phyloP scores from a whole-genome alignment of 495 filamentous ascomycete species.

The Platismatia glauca region DNA sequence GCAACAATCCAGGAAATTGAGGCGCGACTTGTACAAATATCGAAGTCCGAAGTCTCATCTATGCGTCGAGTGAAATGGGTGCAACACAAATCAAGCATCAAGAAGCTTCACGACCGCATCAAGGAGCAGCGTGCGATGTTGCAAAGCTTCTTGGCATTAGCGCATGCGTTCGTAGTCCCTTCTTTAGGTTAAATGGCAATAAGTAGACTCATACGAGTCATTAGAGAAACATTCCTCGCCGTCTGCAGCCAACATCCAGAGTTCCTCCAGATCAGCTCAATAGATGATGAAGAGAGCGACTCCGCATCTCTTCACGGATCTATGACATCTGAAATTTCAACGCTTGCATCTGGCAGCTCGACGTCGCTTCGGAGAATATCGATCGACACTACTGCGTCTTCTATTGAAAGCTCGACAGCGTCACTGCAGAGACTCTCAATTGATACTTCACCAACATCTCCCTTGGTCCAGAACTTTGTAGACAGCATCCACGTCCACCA shows the following conservation, averaged over 20 bases:
- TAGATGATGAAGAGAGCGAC: slow-evolving; percentile 10
- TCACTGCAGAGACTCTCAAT: slow-evolving; percentile 6
- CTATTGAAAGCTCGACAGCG: slow-evolving; percentile 6
- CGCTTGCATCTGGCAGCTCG: not conserved
- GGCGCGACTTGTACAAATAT: slow-evolving; percentile 4
- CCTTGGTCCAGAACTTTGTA: not conserved
- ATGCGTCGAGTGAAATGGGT: slow-evolving; percentile 17
- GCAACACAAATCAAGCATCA: slow-evolving; percentile 12
- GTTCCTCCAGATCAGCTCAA: slow-evolving; percentile 11
- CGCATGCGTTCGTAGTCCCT: slow-evolving; percentile 9
- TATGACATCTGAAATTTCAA: slow-evolving; percentile 6
- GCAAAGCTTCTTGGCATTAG: slow-evolving; percentile 15
- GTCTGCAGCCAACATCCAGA: slow-evolving; percentile 9
- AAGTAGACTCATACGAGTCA: not conserved
- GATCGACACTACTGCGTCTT: slow-evolving; percentile 11
- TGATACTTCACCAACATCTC: not conserved
- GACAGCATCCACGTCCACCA: not conserved
- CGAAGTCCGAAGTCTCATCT: slow-evolving; percentile 9
- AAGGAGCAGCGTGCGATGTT: slow-evolving; percentile 14
- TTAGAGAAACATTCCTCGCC: slow-evolving; percentile 13
- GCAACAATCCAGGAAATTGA: slow-evolving; percentile 10
- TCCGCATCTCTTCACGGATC: not conserved
- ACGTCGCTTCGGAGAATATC: slow-evolving; percentile 9
- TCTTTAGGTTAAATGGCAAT: not conserved
- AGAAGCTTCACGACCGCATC: slow-evolving; percentile 14